Base-by-base conservation (phyloP, 2,329 filamentous ascomycete species). In the Aspergillus sojae region DNA sequence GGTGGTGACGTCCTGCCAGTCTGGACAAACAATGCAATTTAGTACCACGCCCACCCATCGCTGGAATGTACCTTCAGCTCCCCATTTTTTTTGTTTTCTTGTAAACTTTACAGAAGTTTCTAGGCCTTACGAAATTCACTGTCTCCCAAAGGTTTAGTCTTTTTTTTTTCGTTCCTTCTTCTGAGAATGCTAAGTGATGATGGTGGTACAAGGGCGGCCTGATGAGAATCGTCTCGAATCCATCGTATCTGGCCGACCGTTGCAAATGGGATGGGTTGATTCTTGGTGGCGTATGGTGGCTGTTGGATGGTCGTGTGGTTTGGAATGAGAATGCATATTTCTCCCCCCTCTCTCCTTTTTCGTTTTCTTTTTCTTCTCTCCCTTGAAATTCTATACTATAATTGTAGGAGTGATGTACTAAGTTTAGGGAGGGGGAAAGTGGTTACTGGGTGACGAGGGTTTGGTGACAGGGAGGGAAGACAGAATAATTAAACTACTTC, bases 231-330 rank as follows among this genome's bases (percentile, higher is more conserved):
- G 7, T 54, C 16, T 52, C 16, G 41, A 34, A 45, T 34, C 34
- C 21, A 39, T 21, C 26, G 28, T 28, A 55, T 43, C 26, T 53
- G 36, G 50, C 52, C 58, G 65, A 62, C 53, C 57, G 60, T 65
- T 60, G 50, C 16, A 86, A 48, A 88, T 88, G 2, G 86, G 26
- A 28, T 28, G 26, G 26, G 84, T 9, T 43, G 58, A 52, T 58
- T 45, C 46, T 39, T 32, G 53, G 62, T 66, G 62, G 59, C 62
- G 62, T 57, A 58, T 43, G 43, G 54, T 65, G 61, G 61, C 60
- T 62, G 59, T 57, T 57, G 53, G 28, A 32, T 84, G 84, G 65
- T 87, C 84, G 64, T 87, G 84, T 0, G 85, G 86, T 67, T 85
- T 84, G 16, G 80, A 84, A 58, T 86, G 80, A 39, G 39, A n/a